phyloP scores from a whole-genome alignment of 2,329 filamentous ascomycete species.

The Sclerotinia nivalis region DNA sequence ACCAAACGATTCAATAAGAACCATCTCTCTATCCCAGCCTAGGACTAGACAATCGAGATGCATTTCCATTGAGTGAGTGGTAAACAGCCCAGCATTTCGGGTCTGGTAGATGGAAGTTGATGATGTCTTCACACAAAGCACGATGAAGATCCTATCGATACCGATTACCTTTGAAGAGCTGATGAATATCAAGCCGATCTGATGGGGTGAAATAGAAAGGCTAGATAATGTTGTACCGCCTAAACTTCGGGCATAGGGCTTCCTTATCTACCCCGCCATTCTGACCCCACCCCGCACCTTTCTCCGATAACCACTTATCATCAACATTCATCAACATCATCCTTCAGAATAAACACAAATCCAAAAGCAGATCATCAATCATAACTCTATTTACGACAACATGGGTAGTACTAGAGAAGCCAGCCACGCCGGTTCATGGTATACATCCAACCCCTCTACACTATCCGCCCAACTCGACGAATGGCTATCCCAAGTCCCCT shows the following conservation, averaged over 20 bases:
- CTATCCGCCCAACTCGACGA: slow-evolving; percentile 70
- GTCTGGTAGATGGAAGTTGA: not conserved
- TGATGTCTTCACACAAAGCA: not conserved
- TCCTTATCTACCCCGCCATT: slow-evolving; percentile 5
- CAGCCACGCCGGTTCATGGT: slow-evolving; percentile 87
- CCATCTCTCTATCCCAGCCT: no score
- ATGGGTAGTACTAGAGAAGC: slow-evolving; percentile 53
- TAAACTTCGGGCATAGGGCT: not conserved
- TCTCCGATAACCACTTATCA: slow-evolving; percentile 5
- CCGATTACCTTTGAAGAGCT: not conserved
- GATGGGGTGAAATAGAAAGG: no score
- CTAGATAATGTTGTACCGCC: not conserved
- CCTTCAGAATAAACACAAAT: not conserved
- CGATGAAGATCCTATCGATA: not conserved
- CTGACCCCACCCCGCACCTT: not conserved
- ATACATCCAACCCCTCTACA: slow-evolving; percentile 59
- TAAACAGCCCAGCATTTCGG: no score
- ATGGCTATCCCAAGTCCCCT: slow-evolving; percentile 73
- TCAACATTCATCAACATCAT: not conserved
- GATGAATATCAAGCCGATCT: no score
- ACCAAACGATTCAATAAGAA: not conserved
- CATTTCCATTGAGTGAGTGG: no score
- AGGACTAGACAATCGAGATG: no score
- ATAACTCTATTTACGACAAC: not conserved
- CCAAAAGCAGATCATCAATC: not conserved